A percentile compares a stretch with the other conserved stretches of the same genome.
Conservation (phyloP, 2,329 filamentous ascomycete genomes). For the Chaetothyriales sp. region DNA sequence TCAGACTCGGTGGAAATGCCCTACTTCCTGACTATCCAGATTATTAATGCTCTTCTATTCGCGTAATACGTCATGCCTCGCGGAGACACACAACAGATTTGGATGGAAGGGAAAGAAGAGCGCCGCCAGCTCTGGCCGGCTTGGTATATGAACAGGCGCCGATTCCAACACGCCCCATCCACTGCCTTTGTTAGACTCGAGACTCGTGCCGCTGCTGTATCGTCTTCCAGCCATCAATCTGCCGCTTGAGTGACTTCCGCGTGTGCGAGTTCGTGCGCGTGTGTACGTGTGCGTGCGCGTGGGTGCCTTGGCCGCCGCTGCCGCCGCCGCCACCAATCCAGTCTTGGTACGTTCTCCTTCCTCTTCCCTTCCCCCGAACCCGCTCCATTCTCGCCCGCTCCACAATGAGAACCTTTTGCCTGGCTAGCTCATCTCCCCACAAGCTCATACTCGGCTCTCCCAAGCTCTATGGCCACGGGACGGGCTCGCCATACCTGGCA, state of each 20-base stretch:
- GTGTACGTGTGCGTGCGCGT: too few species aligned
- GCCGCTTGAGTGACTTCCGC: too few species aligned
- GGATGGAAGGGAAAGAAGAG: background rate
- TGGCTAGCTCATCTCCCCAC: background rate
- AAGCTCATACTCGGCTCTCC: background rate
- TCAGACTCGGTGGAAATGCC: too few species aligned
- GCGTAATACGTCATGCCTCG: background rate
- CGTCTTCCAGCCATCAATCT: too few species aligned
- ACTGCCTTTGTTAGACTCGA: too few species aligned
- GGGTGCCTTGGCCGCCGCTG: background rate
- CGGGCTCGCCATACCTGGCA: background rate
- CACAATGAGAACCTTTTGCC: background rate
- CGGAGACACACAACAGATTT: background rate
- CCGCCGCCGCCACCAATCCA: background rate
- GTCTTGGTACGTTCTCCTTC: background rate
- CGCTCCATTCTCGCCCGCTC: constrained; percentile 2
- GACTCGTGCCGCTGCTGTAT: background rate
- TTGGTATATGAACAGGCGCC: background rate
- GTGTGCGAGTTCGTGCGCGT: too few species aligned
- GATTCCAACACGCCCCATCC: too few species aligned
- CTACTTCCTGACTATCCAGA: too few species aligned
- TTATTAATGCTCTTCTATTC: too few species aligned
- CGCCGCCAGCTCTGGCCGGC: background rate
- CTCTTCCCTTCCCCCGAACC: constrained; percentile 17
- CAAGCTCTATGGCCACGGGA: background rate